These are phyloP conservation scores for Saprolegnia diclina DNA, from an alignment of 352 stramenopile species.

Conservation along the genomic window DNA sequence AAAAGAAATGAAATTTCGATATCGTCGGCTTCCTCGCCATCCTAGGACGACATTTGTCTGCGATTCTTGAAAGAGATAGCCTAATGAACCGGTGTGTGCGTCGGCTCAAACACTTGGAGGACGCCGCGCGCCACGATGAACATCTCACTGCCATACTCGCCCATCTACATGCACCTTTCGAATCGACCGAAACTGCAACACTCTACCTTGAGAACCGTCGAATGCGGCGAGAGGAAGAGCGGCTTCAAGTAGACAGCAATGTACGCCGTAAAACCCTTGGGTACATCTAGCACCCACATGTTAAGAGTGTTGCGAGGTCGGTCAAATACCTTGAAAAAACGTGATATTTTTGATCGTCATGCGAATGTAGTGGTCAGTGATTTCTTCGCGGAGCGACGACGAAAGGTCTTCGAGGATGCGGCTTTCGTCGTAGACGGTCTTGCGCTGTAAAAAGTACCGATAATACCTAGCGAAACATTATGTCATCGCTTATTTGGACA, in stretches of 20 bases:
- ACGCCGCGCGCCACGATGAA: slow-evolving; percentile 6
- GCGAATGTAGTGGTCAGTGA: slow-evolving; percentile 16
- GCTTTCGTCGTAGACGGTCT: slow-evolving; percentile 39
- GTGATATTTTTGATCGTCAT: slow-evolving; percentile 19
- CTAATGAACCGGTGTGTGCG: not conserved
- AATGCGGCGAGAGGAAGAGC: not conserved
- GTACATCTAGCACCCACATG: not conserved
- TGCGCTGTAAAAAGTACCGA: slow-evolving; percentile 35
- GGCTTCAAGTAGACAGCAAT: slow-evolving; percentile 7
- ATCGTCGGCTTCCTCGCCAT: not conserved
- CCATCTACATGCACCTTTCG: slow-evolving; percentile 5
- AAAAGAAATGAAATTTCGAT: slow-evolving; percentile 7
- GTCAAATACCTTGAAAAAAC: slow-evolving; percentile 5
- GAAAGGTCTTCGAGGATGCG: slow-evolving; percentile 25
- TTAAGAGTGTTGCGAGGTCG: not conserved
- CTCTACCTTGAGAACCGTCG: not conserved
- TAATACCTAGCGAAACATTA: slow-evolving; percentile 10
- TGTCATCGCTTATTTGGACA: too few relatives aligned
- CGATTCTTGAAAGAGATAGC: not conserved
- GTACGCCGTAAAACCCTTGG: slow-evolving; percentile 8
- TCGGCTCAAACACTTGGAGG: slow-evolving; percentile 2
- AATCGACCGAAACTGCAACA: not conserved
- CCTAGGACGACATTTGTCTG: not conserved
- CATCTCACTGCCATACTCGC: slow-evolving; percentile 12
- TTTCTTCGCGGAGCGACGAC: slow-evolving; percentile 24